A percentile compares a stretch with the other conserved stretches of the same genome.
phyloP scores from a whole-genome alignment of 2,329 filamentous ascomycete species.

The Macrophomina tecta region DNA sequence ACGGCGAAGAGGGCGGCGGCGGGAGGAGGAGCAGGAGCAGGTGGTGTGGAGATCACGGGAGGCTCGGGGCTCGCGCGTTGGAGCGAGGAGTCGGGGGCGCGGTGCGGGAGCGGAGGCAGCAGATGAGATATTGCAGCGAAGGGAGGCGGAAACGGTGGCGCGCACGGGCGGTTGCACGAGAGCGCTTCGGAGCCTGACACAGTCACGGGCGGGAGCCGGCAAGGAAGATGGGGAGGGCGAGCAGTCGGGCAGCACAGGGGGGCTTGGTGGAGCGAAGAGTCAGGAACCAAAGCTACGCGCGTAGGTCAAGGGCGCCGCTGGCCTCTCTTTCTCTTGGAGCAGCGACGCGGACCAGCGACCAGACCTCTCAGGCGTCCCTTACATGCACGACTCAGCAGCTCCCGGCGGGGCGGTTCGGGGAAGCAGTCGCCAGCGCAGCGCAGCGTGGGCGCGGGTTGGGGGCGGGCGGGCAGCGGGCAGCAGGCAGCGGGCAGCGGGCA shows the following conservation, averaged over 20 bases:
- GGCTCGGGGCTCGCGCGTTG: neutral
- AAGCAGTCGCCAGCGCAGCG: constrained; percentile 11
- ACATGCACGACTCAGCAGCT: constrained; percentile 23
- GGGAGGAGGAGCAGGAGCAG: constrained; percentile 25
- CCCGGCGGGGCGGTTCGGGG: constrained; percentile 13
- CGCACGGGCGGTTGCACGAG: constrained; percentile 26
- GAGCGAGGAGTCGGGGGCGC: constrained; percentile 5
- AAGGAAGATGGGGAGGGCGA: constrained; percentile 9
- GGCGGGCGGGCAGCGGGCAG: constrained; percentile 15
- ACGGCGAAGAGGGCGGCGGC: constrained; percentile 28
- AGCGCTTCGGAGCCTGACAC: constrained; percentile 24
- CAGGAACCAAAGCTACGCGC: constrained; percentile 3
- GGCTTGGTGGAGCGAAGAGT: neutral
- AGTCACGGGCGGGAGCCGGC: constrained; percentile 28
- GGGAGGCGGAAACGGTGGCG: constrained; percentile 29
- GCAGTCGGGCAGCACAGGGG: neutral
- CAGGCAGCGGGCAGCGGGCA: neutral
- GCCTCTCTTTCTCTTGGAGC: constrained; percentile 16
- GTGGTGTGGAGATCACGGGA: constrained; percentile 20
- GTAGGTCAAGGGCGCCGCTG: neutral
- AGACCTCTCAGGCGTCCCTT: constrained; percentile 24
- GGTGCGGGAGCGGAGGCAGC: constrained; percentile 12
- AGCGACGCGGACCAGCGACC: constrained; percentile 8
- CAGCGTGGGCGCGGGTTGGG: constrained; percentile 12
- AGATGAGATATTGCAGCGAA: constrained; percentile 20